Base-by-base conservation (phyloP, 306 rosid species). In the Urtica urens region DNA sequence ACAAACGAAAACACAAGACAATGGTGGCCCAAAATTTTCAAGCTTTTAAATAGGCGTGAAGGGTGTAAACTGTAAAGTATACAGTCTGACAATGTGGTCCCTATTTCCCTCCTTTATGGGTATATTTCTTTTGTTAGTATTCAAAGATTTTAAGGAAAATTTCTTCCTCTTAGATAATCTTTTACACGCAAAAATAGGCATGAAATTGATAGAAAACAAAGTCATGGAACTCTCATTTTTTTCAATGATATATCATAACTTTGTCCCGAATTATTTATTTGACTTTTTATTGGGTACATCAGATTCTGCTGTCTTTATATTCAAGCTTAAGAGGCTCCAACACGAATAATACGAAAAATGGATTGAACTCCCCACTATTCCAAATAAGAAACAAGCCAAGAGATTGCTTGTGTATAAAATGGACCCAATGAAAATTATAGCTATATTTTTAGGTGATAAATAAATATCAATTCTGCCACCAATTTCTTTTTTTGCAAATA, bases 21-120 rank as follows among this genome's bases (percentile, higher is more conserved):
- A 57, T 35, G 69, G 76, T 67, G 76, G 81, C 47, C 86, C 81
- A 71, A 46, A 55, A 22, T 62, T 23, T 22, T 1, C 16, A 23
- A 14, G 6, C n/a, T 38, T 51, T 45, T 16, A 38, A 53, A 47
- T 53, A 60, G 53, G 40, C 11, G 58, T 37, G 34, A 46, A 41
- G 15, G 65, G 55, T 42, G 41, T 18, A 54, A 60, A 57, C n/a
- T n/a, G 67, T 66, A 48, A 57, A 64, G 27, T 10, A 14, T 48
- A 49, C 57, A 49, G 48, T 64, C 49, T 68, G 72, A 62, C 46
- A 43, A 13, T 11, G 66, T 69, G 76, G 73, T 76, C 82, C 82
- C 45, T 4, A 27, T 27, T 48, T 23, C 33, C 6, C 5, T 19
- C n/a, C 35, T 51, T 54, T 42, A 68, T 64, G 58, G 39, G 33